These are phyloP conservation scores for Solidago caesia DNA, from an alignment of 129 eudicot genomes.

Conservation along the genomic window DNA sequence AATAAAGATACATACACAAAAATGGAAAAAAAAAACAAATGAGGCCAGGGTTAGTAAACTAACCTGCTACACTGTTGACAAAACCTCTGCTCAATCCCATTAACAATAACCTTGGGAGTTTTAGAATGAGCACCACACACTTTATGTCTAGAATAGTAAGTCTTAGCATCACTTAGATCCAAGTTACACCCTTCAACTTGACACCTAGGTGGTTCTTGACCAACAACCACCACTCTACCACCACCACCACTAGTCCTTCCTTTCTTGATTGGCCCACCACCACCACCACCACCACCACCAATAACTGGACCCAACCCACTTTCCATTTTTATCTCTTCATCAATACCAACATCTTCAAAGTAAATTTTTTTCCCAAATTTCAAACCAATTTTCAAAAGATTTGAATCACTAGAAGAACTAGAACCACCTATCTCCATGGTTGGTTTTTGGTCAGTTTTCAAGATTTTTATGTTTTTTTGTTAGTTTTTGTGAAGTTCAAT, in stretches of 20 bases:
- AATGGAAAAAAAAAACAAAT: background rate
- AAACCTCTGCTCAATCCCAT: constrained; percentile 84
- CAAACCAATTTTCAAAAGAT: constrained; percentile 46
- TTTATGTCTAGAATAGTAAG: constrained; percentile 87
- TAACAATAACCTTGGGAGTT: constrained; percentile 67
- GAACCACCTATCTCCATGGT: constrained; percentile 43
- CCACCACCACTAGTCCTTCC: constrained; percentile 60
- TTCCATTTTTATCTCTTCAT: constrained; percentile 38
- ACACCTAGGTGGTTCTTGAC: constrained; percentile 65
- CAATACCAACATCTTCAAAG: constrained; percentile 74
- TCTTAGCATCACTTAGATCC: constrained; percentile 93
- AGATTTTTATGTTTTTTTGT: background rate
- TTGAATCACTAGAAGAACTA: constrained; percentile 40
- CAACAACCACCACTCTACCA: constrained; percentile 41
- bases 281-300: constrained; percentile 24
- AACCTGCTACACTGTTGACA: constrained; percentile 99
- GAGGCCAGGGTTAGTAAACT: constrained; percentile 14
- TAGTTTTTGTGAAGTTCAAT: constrained; percentile 28
- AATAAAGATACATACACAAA: background rate
- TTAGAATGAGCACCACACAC: constrained; percentile 90
- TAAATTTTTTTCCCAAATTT: constrained; percentile 72
- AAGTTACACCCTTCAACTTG: constrained; percentile 90
- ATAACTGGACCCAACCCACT: constrained; percentile 46
- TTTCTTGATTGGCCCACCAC: constrained; percentile 54
- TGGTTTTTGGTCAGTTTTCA: background rate